Conservation (phyloP, 2,329 filamentous ascomycete genomes). For the Calonectria pteridis region DNA sequence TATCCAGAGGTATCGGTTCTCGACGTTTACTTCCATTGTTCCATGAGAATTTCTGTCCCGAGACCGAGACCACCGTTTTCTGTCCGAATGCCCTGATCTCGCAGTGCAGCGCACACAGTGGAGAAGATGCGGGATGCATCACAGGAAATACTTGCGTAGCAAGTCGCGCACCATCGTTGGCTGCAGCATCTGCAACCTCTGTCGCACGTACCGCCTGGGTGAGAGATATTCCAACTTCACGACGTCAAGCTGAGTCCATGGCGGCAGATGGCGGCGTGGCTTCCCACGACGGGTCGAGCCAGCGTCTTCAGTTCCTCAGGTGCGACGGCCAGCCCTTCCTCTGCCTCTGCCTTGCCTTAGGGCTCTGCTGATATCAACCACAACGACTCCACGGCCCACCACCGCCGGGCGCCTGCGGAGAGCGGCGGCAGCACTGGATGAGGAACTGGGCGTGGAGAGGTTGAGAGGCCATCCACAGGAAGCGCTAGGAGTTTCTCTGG, state of each 20-base stretch:
- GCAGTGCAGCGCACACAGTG: constrained; percentile 20
- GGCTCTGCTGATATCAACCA: constrained; percentile 3
- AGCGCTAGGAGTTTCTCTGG: not conserved
- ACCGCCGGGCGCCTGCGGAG: not conserved
- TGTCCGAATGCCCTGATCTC: constrained; percentile 7
- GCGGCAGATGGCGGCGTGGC: constrained; percentile 26
- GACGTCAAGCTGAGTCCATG: constrained; percentile 34
- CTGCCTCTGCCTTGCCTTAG: constrained; percentile 14
- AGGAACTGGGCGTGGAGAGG: not conserved
- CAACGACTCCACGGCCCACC: constrained; percentile 1
- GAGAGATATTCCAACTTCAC: constrained; percentile 29
- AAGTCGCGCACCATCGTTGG: constrained; percentile 12
- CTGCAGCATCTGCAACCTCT: constrained; percentile 36
- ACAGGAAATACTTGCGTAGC: constrained; percentile 18
- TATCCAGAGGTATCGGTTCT: not conserved
- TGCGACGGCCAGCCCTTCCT: constrained; percentile 29
- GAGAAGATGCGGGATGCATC: constrained; percentile 20
- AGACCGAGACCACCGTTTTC: not conserved
- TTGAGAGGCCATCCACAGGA: not conserved
- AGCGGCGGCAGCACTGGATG: not conserved
- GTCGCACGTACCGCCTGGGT: constrained; percentile 33
- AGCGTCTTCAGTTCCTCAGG: constrained; percentile 28
- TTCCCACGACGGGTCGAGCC: constrained; percentile 19
- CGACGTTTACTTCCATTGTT: not conserved
- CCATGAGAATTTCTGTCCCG: not conserved